Evolutionary conservation across 2,329 filamentous ascomycete species (phyloP), one percentile per base, ranked within the genome.

Genomic region (Fusarium sp.): DNA sequence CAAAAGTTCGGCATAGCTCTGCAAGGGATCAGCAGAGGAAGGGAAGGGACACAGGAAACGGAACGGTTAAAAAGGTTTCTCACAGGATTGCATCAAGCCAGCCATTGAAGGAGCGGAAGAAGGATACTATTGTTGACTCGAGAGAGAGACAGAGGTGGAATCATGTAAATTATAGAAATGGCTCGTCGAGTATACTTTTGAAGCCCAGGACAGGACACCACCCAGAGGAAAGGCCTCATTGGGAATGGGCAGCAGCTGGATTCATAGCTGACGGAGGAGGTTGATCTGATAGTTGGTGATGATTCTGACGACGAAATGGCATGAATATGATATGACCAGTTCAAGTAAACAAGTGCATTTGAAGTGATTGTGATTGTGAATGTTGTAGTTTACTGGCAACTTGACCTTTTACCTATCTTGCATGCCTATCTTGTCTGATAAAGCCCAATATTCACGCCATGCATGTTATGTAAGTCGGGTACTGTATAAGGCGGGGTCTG

Each of bases 261-360:
- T 49, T 27, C 44, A 33, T 18, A 25, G 50, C 29, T 20, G 29
- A 36, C 8, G 20, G 50, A 25, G 49, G 49, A 51, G 60, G 62
- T 61, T 61, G 73, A 75, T 75, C 71, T 74, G 70, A 66, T 73
- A 65, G 73, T 62, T 70, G 72, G 62, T 73, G 64, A 75, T 61
- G 74, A 75, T 75, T 75, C 65, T 76, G 64, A 76, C 65, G 74
- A 76, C 69, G 74, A 74, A 75, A 76, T 74, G 74, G 74, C 65
- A 77, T 74, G 75, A 77, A 77, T 70, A 77, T 75, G 72, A 73
- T 77, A 78, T 74, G 76, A 77, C 71, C 71, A 72, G 66, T 69
- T 74, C 69, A 72, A 49, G 5, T 46, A 67, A 33, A 42, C 66
- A 46, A 49, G 4, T 58, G 25, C 36, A 16, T 23, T 27, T 57